A percentile compares a stretch with the other conserved stretches of the same genome.
phyloP scores from a whole-genome alignment of 179 eudicot genomes.

The Sideroxylon spinosum region DNA sequence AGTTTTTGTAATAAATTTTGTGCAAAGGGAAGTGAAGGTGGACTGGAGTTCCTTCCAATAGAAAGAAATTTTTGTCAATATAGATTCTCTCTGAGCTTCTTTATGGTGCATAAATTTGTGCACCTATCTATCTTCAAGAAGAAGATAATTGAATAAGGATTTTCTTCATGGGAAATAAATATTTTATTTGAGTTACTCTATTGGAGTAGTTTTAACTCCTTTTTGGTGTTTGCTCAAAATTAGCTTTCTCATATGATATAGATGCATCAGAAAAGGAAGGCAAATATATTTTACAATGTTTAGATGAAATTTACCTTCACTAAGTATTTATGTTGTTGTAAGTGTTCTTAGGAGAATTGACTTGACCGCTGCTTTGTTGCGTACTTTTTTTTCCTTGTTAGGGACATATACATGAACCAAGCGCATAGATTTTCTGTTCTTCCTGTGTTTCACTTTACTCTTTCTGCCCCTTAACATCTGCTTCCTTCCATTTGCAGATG shows the following conservation, averaged over 20 bases:
- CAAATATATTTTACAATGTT: too few relatives aligned
- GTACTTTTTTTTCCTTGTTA: too few relatives aligned
- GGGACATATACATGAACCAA: too few relatives aligned
- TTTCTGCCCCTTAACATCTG: not conserved
- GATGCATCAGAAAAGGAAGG: too few relatives aligned
- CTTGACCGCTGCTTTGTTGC: too few relatives aligned
- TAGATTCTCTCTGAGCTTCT: not conserved
- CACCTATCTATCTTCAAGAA: not conserved
- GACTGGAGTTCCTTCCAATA: not conserved
- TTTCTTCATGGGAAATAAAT: conserved; percentile 2
- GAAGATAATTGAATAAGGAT: not conserved
- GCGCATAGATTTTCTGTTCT: too few relatives aligned
- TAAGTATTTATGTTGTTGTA: too few relatives aligned
- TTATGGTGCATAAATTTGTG: not conserved
- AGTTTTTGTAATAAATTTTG: not conserved
- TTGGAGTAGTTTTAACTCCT: not conserved
- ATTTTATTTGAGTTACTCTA: not conserved
- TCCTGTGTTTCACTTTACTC: not conserved
- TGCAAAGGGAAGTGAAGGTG: not conserved
- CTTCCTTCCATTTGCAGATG: conserved; percentile 51
- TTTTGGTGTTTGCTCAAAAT: not conserved
- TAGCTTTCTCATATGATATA: not conserved
- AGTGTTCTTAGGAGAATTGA: too few relatives aligned
- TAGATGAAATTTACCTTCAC: too few relatives aligned
- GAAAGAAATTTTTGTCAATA: not conserved